Evolutionary conservation across 73 alveolate genomes (phyloP), one percentile per base, ranked within the genome.

Genomic region (Urostyla sp.): DNA sequence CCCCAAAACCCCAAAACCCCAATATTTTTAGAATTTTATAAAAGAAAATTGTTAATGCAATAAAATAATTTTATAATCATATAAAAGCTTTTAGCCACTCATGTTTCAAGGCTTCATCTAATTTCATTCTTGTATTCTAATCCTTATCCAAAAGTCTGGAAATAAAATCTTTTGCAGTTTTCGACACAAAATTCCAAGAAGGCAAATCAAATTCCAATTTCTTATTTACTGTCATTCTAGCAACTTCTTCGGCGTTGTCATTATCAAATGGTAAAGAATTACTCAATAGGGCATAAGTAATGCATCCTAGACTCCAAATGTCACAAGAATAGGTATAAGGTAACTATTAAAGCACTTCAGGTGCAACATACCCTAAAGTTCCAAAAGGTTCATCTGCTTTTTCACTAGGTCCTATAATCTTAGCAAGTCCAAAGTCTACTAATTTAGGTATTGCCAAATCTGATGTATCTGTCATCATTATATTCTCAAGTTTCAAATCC

Each of bases 401-500:
- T 34, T 88, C 95, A 75, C 54, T 50, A 16, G 95, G 95, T 8
- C 63, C 63, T 11, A 50, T n/a, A 13, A 50, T 8, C 13, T 8
- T 0, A 26, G 75, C 75, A 0, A 86, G 80, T 20, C 94, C 94
- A 54, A 86, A 86, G 67, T 86, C 94, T 6, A 77, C 78, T 18
- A 86, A 24, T 37, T 84, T 77, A 54, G 78, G 55, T 54, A 59
- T 80, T 7, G 91, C 90, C 20, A 26, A 55, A 44, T 86, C 94
- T 15, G 84, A 40, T 45, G 60, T 52, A 57, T 79, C 81, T 5
- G 87, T 86, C 90, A 86, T 78, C 32, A 86, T 44, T 51, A 86
- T 78, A 77, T 86, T 86, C 57, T 86, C 94, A 0, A 83, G 94
- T 67, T 86, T 86, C 51, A 86, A 59, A 67, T 86, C 94, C 31